Evolutionary conservation across 1,139 yeast genomes (phyloP).

Genomic region (Blastobotrys serpentis): DNA sequence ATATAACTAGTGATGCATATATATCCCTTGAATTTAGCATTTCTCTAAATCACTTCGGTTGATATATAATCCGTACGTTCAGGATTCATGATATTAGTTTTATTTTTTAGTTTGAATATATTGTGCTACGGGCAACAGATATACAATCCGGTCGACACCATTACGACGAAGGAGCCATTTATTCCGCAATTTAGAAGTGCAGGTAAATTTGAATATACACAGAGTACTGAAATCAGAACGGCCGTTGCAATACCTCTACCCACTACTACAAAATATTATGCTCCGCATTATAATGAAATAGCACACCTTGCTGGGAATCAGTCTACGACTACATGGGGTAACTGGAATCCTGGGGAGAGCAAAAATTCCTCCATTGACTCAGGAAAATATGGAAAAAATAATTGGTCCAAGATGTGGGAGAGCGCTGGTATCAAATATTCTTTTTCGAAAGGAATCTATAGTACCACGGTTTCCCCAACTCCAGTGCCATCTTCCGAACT

Average conservation of each 20-base stretch:
- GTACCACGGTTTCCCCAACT: slow-evolving; percentile 12
- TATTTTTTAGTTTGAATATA: no score
- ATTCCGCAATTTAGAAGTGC: no score
- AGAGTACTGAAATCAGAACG: neutral
- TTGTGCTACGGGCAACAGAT: no score
- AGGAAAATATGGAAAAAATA: neutral
- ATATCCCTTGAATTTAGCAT: no score
- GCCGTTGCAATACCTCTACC: slow-evolving; percentile 8
- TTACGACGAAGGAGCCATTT: no score
- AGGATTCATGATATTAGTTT: no score
- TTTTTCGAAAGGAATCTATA: slow-evolving; percentile 10
- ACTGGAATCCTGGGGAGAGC: slow-evolving; percentile 13
- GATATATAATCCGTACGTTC: no score
- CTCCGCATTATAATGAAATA: slow-evolving; percentile 1
- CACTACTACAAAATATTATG: slow-evolving; percentile 10
- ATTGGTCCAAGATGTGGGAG: slow-evolving; percentile 5
- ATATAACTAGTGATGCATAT: neutral
- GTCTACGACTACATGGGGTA: slow-evolving; percentile 13
- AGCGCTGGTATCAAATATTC: slow-evolving; percentile 1
- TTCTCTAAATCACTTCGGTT: no score
- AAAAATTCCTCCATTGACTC: neutral
- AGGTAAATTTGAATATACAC: no score
- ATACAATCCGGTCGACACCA: no score
- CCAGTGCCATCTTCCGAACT: slow-evolving; percentile 2
- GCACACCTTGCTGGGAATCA: slow-evolving; percentile 2